Evolutionary conservation across 306 rosid genomes (phyloP).

Genomic region (Sindora glabra): DNA sequence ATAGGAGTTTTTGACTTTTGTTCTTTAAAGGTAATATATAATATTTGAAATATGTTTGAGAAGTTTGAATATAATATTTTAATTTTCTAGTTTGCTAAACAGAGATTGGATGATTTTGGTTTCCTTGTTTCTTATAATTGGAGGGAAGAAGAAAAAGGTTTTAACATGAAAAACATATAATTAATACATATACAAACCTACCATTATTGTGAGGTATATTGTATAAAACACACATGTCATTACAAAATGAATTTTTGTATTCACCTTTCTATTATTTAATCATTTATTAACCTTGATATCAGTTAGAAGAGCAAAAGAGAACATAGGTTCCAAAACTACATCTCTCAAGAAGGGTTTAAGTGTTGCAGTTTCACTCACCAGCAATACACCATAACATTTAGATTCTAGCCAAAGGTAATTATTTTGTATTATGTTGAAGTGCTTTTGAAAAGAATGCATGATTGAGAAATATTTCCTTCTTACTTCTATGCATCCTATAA

Average conservation of each 20-base stretch:
- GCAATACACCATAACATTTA: slow-evolving; percentile 14
- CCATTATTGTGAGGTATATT: neutral
- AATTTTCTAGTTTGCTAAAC: slow-evolving; percentile 69
- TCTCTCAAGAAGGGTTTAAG: slow-evolving; percentile 2
- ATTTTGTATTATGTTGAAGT: neutral
- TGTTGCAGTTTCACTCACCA: slow-evolving; percentile 9
- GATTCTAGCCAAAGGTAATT: slow-evolving; percentile 31
- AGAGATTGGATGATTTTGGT: slow-evolving; percentile 70
- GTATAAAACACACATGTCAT: neutral
- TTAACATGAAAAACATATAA: slow-evolving; percentile 26
- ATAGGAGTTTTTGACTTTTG: too few species aligned
- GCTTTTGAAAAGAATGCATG: too few species aligned
- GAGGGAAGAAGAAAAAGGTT: slow-evolving; percentile 75
- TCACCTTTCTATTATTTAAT: neutral
- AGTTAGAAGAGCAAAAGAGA: slow-evolving; percentile 59
- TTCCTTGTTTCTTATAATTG: slow-evolving; percentile 74
- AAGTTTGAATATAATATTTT: neutral
- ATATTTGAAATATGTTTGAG: neutral
- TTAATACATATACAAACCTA: neutral
- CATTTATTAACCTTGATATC: slow-evolving; percentile 13
- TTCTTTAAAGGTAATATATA: too few species aligned
- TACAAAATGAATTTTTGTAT: neutral
- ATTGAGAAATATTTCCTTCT: too few species aligned
- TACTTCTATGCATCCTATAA: too few species aligned
- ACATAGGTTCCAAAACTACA: slow-evolving; percentile 20